These are phyloP conservation scores for Dictyophora rubrovolvata DNA, from an alignment of 768 basidiomycete genomes.

Conservation along the genomic window DNA sequence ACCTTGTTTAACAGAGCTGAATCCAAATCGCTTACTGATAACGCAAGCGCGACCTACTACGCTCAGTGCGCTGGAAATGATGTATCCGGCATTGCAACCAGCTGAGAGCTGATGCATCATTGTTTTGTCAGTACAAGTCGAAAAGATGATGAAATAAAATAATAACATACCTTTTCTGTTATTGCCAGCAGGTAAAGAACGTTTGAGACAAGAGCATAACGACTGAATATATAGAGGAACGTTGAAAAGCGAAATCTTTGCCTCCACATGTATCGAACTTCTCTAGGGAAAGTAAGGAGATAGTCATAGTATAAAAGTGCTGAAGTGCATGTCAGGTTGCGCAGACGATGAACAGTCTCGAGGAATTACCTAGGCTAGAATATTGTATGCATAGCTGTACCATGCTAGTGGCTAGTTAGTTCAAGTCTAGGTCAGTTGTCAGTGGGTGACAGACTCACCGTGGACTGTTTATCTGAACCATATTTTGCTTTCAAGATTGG, in stretches of 20 bases:
- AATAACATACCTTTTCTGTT: too few species aligned
- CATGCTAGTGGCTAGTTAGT: too few species aligned
- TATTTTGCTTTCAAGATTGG: too few species aligned
- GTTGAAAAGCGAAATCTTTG: constrained; percentile 11
- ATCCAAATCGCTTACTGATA: constrained; percentile 15
- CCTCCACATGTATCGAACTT: constrained; percentile 20
- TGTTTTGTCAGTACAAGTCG: too few species aligned
- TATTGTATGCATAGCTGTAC: too few species aligned
- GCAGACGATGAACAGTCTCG: too few species aligned
- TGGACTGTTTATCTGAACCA: too few species aligned
- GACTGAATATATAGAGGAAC: constrained; percentile 19
- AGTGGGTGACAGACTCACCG: too few species aligned
- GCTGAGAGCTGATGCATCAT: neutral
- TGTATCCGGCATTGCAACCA: constrained; percentile 22
- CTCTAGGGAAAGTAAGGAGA: constrained; percentile 18
- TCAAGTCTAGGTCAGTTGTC: too few species aligned
- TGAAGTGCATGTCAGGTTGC: too few species aligned
- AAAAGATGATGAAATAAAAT: too few species aligned
- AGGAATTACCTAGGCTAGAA: too few species aligned
- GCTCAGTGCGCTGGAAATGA: constrained; percentile 21
- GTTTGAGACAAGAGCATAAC: constrained; percentile 21
- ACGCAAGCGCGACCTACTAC: constrained; percentile 22
- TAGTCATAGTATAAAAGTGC: constrained; percentile 16
- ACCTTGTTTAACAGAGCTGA: neutral
- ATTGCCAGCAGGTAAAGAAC: constrained; percentile 20